Evolutionary conservation across 257 asterid species (phyloP).

Genomic region (Craterostigma plantagineum): DNA sequence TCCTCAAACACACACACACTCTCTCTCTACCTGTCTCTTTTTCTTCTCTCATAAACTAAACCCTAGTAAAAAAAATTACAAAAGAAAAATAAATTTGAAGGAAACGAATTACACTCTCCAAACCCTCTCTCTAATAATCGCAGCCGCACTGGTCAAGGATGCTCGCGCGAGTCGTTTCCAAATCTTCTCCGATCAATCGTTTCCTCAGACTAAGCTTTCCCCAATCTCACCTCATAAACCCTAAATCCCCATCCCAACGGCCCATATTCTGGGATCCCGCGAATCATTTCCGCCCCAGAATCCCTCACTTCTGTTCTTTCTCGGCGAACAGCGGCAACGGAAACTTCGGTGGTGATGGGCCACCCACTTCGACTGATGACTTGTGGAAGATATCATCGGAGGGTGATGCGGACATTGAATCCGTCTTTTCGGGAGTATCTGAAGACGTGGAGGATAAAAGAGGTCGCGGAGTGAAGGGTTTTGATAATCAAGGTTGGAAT

Average conservation of each 20-base stretch:
- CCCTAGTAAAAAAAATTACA: no score
- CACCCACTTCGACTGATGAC: slow-evolving; percentile 28
- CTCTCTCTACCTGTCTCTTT: no score
- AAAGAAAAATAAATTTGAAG: no score
- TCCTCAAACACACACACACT: no score
- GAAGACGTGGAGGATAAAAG: slow-evolving; percentile 12
- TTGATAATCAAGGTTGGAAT: slow-evolving; percentile 10
- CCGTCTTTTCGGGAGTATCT: slow-evolving; percentile 23
- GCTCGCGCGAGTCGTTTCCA: slow-evolving; percentile 69
- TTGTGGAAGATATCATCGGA: slow-evolving; percentile 60
- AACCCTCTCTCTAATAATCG: slow-evolving; percentile 19
- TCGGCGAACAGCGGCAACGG: slow-evolving; percentile 36
- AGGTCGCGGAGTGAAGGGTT: slow-evolving; percentile 7
- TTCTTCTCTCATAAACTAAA: no score
- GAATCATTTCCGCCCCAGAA: slow-evolving; percentile 11
- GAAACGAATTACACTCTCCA: no score
- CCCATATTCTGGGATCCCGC: slow-evolving; percentile 10
- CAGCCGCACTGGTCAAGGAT: slow-evolving; percentile 13
- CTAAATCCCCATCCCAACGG: slow-evolving; percentile 10
- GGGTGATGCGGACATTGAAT: slow-evolving; percentile 23
- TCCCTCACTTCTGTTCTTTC: slow-evolving; percentile 22
- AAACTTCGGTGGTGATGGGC: slow-evolving; percentile 23
- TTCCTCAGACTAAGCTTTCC: slow-evolving; percentile 23
- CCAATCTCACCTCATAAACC: slow-evolving; percentile 15
- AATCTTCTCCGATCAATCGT: slow-evolving; percentile 29